Conservation (phyloP, 2,329 filamentous ascomycete species). For the Microcyclospora tardicrescens region DNA sequence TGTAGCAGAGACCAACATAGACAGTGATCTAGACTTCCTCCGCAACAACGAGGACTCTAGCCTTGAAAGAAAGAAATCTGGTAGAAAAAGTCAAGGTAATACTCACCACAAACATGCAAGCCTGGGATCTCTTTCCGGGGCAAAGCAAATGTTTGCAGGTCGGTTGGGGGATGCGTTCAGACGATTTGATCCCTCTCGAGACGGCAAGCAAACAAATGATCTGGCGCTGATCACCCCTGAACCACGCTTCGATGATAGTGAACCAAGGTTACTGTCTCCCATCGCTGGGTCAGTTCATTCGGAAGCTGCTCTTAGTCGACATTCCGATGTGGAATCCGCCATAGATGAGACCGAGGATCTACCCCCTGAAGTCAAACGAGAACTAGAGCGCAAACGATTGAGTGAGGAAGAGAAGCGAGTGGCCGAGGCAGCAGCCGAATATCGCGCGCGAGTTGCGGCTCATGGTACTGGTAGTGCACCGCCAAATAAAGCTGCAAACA, state of each 20-base stretch:
- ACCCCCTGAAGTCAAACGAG: conserved; percentile 76
- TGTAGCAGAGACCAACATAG: conserved; percentile 51
- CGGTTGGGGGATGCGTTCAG: conserved; percentile 92
- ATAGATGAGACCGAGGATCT: conserved; percentile 57
- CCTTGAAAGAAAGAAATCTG: conserved; percentile 41
- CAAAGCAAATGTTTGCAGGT: conserved; percentile 68
- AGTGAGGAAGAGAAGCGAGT: conserved; percentile 84
- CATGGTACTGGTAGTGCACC: conserved; percentile 39
- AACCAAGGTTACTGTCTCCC: conserved; percentile 43
- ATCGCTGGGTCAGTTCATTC: conserved; percentile 50
- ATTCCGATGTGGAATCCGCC: conserved; percentile 43
- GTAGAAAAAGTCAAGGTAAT: conserved; percentile 10
- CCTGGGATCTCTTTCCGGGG: conserved; percentile 44
- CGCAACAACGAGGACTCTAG: conserved; percentile 56
- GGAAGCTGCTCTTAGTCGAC: conserved; percentile 51
- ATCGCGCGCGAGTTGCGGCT: conserved; percentile 59
- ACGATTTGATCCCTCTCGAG: conserved; percentile 51
- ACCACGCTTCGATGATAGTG: conserved; percentile 8
- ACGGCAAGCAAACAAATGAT: conserved; percentile 5
- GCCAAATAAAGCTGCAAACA: conserved; percentile 60
- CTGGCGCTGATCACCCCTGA: conserved; percentile 9
- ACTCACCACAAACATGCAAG: conserved; percentile 61
- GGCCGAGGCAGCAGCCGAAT: conserved; percentile 76
- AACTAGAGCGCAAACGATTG: conserved; percentile 69
- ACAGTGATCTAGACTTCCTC: conserved; percentile 73